Base-by-base conservation (phyloP, 176 grass and related monocot genomes). In the Oryza coarctata region DNA sequence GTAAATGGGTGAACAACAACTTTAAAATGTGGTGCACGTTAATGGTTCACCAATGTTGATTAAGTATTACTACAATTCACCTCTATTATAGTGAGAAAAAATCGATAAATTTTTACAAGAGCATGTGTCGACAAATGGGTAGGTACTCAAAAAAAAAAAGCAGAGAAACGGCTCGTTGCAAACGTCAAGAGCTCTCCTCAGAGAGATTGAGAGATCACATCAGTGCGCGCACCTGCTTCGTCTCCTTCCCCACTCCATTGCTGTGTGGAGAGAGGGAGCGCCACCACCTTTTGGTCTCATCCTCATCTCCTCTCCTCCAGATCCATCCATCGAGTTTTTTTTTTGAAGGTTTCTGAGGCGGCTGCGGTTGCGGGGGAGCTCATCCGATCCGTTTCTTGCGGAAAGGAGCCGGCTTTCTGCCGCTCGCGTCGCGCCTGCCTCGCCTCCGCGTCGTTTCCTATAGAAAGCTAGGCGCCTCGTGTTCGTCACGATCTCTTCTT, bases 381-480 rank as follows among this genome's bases (percentile, higher is more conserved):
- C 28, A 14, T 40, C 22, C 17, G 27, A 31, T 74, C 28, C 71
- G 71, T 34, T 74, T 74, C 28, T 74, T 11, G 15, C 44, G 44
- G 41, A 47, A 44, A 44, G 69, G 38, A 71, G 39, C n/a, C 69
- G 12, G 38, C 39, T 71, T 71, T 55, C 26, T 70, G 29, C 79
- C 63, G 32, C 22, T 40, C 45, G 45, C 45, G 14, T 5, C 14
- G 44, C 14, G 44, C 20, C 66, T 68, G n/a, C n/a, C n/a, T n/a
- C n/a, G 32, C 65, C 17, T 36, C 18, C 32, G 65, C 65, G 10
- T 68, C 65, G 66, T 27, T 66, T 45, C 34, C 33, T 45, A 13
- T 7, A 10, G 64, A 49, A 28, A 74, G 73, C 32, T 33, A 86
- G 69, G 32, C 60, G 70, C 57, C 45, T 55, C 44, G 57, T 66